These are phyloP conservation scores for Gamsiella multidivaricata DNA, from an alignment of 192 early-diverging fungal genomes.

Conservation along the genomic window DNA sequence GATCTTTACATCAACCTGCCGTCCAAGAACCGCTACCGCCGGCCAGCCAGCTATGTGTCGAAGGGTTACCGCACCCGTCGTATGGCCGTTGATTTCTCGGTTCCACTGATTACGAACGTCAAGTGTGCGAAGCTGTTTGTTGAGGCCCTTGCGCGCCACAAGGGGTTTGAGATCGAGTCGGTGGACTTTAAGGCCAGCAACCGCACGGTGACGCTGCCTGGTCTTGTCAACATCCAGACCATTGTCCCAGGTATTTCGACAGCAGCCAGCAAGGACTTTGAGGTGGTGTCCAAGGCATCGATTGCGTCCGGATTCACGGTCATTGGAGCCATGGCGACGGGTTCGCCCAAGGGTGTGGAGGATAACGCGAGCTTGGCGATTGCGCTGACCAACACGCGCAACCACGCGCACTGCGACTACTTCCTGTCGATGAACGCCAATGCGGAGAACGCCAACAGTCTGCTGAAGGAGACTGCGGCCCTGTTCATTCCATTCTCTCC, in stretches of 20 bases:
- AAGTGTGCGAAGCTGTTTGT: slow-evolving; percentile 99
- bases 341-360: slow-evolving; percentile 62
- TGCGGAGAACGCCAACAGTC: slow-evolving; percentile 65
- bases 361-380: slow-evolving; percentile 66
- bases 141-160: slow-evolving; percentile 89
- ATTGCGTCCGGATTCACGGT: slow-evolving; percentile 90
- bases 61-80: slow-evolving; percentile 95
- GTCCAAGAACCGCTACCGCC: slow-evolving; percentile 95
- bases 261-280: slow-evolving; percentile 64
- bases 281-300: slow-evolving; percentile 74
- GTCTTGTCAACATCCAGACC: slow-evolving; percentile 86
- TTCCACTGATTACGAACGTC: slow-evolving; percentile 98
- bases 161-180: slow-evolving; percentile 74
- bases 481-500: slow-evolving; percentile 73
- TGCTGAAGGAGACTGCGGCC: slow-evolving; percentile 61
- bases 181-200: slow-evolving; percentile 95
- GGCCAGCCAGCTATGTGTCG: slow-evolving; percentile 94
- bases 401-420: slow-evolving; percentile 77
- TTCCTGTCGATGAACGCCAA: slow-evolving; percentile 76
- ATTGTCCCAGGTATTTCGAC: slow-evolving; percentile 67
- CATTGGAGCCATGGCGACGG: slow-evolving; percentile 71
- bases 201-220: slow-evolving; percentile 85
- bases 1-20: slow-evolving; percentile 99
- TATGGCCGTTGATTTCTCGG: slow-evolving; percentile 97
- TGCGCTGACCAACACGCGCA: slow-evolving; percentile 60